Percentiles rank a stretch among this genome's conserved stretches.
Conservation (phyloP, 2,329 filamentous ascomycete genomes). For the Sclerotinia minor region DNA sequence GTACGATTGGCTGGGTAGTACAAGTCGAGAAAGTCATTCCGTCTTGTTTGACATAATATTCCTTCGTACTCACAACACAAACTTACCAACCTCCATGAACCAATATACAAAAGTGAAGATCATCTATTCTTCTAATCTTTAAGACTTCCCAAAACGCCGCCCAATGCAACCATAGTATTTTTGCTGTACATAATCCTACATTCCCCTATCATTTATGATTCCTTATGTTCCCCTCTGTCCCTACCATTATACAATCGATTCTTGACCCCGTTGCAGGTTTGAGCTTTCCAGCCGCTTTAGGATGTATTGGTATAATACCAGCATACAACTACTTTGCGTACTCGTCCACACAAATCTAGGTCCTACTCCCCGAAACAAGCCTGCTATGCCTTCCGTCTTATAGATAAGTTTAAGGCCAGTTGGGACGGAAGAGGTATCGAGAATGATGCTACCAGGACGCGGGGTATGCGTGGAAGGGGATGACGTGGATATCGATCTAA, state of each 20-base stretch:
- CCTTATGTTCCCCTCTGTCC: background rate
- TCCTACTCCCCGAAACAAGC: slow-evolving; percentile 93
- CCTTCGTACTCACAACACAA: background rate
- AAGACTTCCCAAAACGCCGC: slow-evolving; percentile 14
- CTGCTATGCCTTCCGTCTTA: slow-evolving; percentile 79
- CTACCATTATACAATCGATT: slow-evolving; percentile 34
- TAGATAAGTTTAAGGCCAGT: slow-evolving; percentile 87
- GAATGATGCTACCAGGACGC: slow-evolving; percentile 72
- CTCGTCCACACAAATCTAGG: slow-evolving; percentile 95
- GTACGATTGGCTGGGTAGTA: background rate
- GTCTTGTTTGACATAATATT: background rate
- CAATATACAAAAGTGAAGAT: slow-evolving; percentile 25
- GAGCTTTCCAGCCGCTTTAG: slow-evolving; percentile 70
- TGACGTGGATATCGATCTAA: slow-evolving; percentile 81
- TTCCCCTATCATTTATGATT: slow-evolving; percentile 12
- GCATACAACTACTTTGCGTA: slow-evolving; percentile 94
- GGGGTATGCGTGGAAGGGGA: slow-evolving; percentile 82
- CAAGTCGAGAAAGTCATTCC: background rate
- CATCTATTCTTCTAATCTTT: slow-evolving; percentile 26
- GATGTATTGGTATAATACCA: slow-evolving; percentile 90
- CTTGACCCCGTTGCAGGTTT: slow-evolving; percentile 28
- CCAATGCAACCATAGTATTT: slow-evolving; percentile 19
- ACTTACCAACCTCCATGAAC: background rate
- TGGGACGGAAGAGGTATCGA: slow-evolving; percentile 88
- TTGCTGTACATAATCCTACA: slow-evolving; percentile 27